Evolutionary conservation across 2,329 filamentous ascomycete species (phyloP), one percentile per base, ranked within the genome.

Genomic region (Fusarium phyllophilum): DNA sequence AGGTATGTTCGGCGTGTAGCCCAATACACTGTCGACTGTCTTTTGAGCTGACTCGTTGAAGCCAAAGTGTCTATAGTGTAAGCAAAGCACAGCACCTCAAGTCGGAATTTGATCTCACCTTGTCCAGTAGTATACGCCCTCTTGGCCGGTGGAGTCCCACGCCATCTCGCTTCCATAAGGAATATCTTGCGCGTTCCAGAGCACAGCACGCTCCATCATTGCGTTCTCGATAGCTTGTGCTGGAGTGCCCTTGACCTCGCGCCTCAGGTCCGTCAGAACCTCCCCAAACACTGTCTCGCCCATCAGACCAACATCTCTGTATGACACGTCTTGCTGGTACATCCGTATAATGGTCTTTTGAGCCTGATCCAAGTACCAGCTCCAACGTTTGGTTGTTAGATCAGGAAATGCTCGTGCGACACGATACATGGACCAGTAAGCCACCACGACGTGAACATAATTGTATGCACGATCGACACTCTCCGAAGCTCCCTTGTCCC

Each of bases 71-170:
- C 84, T 83, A 17, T 55, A 15, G 31, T 26, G n/a, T 46, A 14
- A 72, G 44, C 4, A 44, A 26, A 15, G 48, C 5, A 2, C 24
- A 17, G n/a, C 12, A 3, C 18, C 18, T 2, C 6, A 20, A 15
- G 0, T 0, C 1, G 4, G 3, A 11, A 1, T 3, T 2, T 0
- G 6, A 14, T 36, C 73, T 38, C 42, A 84, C 84, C 84, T 86
- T 11, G 85, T 82, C 88, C 89, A 90, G 67, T 88, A 88, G 67
- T 89, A 91, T 1, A 91, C 87, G 1, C 89, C 89, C 76, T 91
- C 89, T 70, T 91, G 89, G 0, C 88, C 89, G 0, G 89, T 91
- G 1, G 86, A 89, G 65, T 91, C 89, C 89, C 89, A 91, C 0
- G 88, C 86, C 87, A 89, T 89, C 77, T 91, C 89, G 57, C 87